Evolutionary conservation across 106 monocot genomes (phyloP), one percentile per base, ranked within the genome.

Genomic region (Narthecium ossifragum): DNA sequence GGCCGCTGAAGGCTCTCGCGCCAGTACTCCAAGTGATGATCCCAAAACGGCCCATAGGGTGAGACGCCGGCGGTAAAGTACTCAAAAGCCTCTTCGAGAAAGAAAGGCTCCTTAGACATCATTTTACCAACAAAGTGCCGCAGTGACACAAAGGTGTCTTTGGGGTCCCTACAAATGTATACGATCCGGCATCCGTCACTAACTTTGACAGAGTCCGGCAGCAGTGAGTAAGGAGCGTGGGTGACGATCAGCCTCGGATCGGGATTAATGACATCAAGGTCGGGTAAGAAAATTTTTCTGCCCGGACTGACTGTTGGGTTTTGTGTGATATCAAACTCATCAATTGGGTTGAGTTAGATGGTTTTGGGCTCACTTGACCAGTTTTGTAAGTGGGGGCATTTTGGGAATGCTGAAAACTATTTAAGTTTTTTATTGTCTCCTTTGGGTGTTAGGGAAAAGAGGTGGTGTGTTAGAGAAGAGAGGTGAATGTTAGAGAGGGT

Each of bases 151-250:
- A 70, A 17, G 3, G 27, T 48, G 57, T 77, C 76, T 50, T 76
- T 76, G 24, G 71, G 77, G 8, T 71, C 65, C 11, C 67, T 23
- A 38, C 62, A 66, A 18, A 72, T 9, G 48, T 72, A 78, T 8
- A 67, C 47, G 2, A 78, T 61, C 31, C 36, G 38, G 56, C 72
- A 78, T n/a, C n/a, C n/a, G 18, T 50, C 22, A 5, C 6, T 4
- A 5, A 24, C 21, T 2, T 3, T 5, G 6, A 13, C 51, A 5
- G 22, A 24, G 52, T 1, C 2, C 0, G 25, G 52, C 24, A 53
- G 28, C 26, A 53, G 14, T 8, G 74, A 66, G 62, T 55, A 59
- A 13, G 73, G 69, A 8, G 24, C 2, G 57, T 79, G 79, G 20
- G 62, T 61, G 1, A 64, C 64, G 3, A 73, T 38, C 24, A 78